Conservation (phyloP, 2,329 filamentous ascomycete genomes). For the Albophoma yamanashiensis region DNA sequence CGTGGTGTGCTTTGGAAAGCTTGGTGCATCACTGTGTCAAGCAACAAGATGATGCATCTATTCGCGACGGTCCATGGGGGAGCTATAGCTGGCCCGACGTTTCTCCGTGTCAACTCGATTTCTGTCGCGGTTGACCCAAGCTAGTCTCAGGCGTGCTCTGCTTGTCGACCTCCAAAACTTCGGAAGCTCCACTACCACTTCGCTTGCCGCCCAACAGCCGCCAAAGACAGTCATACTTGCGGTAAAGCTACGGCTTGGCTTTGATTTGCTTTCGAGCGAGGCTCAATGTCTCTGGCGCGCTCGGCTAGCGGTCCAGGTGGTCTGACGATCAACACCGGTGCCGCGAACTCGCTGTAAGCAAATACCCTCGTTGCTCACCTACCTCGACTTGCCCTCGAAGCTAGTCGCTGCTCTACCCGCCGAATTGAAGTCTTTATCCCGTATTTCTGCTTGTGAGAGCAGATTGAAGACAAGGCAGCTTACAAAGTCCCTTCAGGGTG, state of each 20-base stretch:
- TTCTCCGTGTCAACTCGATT: constrained; percentile 12
- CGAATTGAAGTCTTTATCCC: not conserved
- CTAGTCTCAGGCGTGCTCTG: not conserved
- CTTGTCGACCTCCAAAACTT: not conserved
- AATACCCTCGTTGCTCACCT: not conserved
- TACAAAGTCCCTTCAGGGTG: constrained; percentile 9
- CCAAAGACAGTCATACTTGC: not conserved
- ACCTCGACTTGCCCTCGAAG: not conserved
- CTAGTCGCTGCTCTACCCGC: not conserved
- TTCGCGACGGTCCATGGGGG: not conserved
- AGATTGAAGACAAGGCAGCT: not conserved
- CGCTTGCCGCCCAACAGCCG: not conserved
- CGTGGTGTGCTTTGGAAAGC: not conserved
- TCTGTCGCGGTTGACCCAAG: not conserved
- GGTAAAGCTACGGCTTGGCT: not conserved
- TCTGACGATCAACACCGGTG: constrained; percentile 53
- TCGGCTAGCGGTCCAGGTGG: constrained; percentile 50
- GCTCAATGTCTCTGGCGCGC: constrained; percentile 38
- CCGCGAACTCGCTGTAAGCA: constrained; percentile 39
- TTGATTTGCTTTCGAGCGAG: constrained; percentile 2
- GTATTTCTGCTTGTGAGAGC: not conserved
- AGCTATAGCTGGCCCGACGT: constrained; percentile 13
- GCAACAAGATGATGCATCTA: not conserved
- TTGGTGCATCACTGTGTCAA: not conserved
- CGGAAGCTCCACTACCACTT: not conserved